Evolutionary conservation across 768 basidiomycete species (phyloP), one percentile per base, ranked within the genome.

Genomic region (Trametes punicea): DNA sequence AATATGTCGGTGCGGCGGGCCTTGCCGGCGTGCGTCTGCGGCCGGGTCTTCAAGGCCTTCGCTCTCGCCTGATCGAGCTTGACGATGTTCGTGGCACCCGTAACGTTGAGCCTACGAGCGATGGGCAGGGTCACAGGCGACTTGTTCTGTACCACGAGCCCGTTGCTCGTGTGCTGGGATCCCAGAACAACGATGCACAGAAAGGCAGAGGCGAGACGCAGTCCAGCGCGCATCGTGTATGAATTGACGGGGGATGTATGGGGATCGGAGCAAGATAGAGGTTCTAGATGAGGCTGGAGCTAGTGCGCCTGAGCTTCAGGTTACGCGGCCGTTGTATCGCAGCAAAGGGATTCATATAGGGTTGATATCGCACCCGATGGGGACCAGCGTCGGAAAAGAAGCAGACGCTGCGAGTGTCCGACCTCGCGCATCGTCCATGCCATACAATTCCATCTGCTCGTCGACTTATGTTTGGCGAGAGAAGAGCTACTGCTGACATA

Each of bases 11-110:
- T 55, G 15, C 44, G 46, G 6, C 33, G 45, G 15, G 36, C 30
- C 20, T 46, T 29, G 33, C 31, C 52, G 15, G 30, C 15, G 18
- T 15, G 34, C 11, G 46, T 42, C 40, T 27, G 26, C 13, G 47
- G 41, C 16, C 51, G 34, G 11, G 34, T 27, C 51, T 51, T 53
- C 13, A 68, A 44, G 8, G 58, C 31, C 51, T 57, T 56, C 4
- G 58, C 64, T 25, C 67, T 50, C 1, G 63, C 62, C 47, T 58
- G 66, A 34, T 69, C 68, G 42, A 49, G 23, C 46, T 59, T 29
- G 3, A 59, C n/a, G 16, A 69, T 30, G 26, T 55, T 63, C 15
- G 60, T 31, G 8, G 30, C 47, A 3, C 60, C 56, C 11, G 64
- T 67, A 45, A 64, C 46, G 45, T 67, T 69, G 8, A 67, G 29